Conservation (phyloP, 768 basidiomycete species). For the Podaxis mareebaensis region DNA sequence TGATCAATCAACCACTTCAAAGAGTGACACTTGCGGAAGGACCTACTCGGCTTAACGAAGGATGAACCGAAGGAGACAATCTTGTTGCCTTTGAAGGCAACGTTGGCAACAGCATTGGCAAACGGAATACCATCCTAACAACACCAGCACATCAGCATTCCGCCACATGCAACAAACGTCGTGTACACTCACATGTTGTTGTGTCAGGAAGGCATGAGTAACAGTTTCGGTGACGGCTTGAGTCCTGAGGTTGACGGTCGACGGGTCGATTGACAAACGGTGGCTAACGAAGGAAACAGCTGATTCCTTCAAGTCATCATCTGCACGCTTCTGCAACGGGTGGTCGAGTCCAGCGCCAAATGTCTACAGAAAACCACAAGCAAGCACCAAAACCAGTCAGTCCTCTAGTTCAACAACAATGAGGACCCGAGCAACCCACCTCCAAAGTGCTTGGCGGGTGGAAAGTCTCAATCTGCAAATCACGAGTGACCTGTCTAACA, state of each 20-base stretch:
- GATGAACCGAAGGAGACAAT: slow-evolving; percentile 34
- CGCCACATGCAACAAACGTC: neutral
- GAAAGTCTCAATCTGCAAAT: slow-evolving; percentile 23
- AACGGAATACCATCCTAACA: slow-evolving; percentile 34
- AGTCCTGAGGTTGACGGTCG: slow-evolving; percentile 22
- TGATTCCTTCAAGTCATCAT: slow-evolving; percentile 28
- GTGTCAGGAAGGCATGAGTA: slow-evolving; percentile 30
- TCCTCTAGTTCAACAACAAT: neutral
- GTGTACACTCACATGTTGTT: slow-evolving; percentile 26
- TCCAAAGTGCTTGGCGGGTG: slow-evolving; percentile 27
- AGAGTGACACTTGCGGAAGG: slow-evolving; percentile 24
- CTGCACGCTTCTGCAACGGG: slow-evolving; percentile 22
- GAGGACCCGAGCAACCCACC: slow-evolving; percentile 11
- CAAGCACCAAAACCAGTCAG: neutral
- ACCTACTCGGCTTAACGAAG: slow-evolving; percentile 27
- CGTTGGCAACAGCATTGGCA: slow-evolving; percentile 40
- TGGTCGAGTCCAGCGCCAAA: slow-evolving; percentile 30
- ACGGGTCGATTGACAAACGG: slow-evolving; percentile 24
- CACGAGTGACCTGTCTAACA: slow-evolving; percentile 17
- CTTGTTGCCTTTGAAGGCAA: slow-evolving; percentile 33
- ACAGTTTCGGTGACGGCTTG: slow-evolving; percentile 24
- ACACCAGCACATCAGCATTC: neutral
- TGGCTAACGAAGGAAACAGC: slow-evolving; percentile 28
- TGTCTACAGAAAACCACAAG: slow-evolving; percentile 19
- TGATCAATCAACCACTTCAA: slow-evolving; percentile 36